Evolutionary conservation across 2,329 filamentous ascomycete species (phyloP), one percentile per base, ranked within the genome.

Genomic region (Pseudogymnoascus sp.): DNA sequence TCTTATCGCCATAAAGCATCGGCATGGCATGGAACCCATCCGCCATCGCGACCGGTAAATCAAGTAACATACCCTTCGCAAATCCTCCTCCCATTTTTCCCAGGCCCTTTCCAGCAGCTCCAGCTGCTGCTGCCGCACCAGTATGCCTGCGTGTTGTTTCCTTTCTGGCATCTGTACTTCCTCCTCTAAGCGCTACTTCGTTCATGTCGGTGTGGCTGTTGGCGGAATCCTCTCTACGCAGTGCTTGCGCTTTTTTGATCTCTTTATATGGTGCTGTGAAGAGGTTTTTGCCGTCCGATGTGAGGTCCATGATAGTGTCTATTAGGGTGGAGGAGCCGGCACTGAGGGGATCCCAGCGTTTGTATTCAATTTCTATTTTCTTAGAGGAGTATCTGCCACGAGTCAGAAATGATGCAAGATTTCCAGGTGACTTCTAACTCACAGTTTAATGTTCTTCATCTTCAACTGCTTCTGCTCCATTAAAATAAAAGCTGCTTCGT

Each of bases 371-470:
- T 53, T 61, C 38, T 11, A 73, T 67, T 4, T 69, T 67, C 3
- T 70, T 66, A 11, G 78, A 79, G 42, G 77, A 76, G 73, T 74
- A 28, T 80, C 82, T 1, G 79, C 81, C 38, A 18, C 38, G 31
- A 83, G 71, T 0, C 64, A 83, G 83, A 66, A 83, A 81, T 61
- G 79, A 81, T 79, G 80, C 82, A 60, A 81, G 78, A 60, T 76
- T 77, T 61, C 79, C 77, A 5, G 79, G 73, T 40, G 25, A 36
- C 12, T 31, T 59, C 16, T 12, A 3, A 65, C 7, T 18, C 79
- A 67, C 64, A 65, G n/a, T 28, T 59, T 44, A 12, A 68, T 44
- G 10, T 63, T 59, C 37, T 66, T 66, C 11, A 37, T 60, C 2
- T 68, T 60, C 14, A 69, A 25, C 37, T 66, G 63, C 50, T 60